Percentiles rank a stretch among this genome's conserved stretches.
phyloP scores from a whole-genome alignment of 2,329 filamentous ascomycete species.

The Hypocrella siamensis region DNA sequence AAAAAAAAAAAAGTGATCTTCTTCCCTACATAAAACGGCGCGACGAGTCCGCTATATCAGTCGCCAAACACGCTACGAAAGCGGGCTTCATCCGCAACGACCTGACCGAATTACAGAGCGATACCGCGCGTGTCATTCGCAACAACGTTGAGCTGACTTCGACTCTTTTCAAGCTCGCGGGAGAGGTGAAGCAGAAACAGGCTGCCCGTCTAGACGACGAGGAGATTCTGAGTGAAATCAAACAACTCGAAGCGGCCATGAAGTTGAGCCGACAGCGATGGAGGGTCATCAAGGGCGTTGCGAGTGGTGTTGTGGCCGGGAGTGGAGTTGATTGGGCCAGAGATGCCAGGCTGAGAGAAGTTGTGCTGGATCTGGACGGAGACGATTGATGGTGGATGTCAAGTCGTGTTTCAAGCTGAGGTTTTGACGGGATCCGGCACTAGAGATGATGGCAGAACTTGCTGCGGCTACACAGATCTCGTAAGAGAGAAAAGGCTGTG shows the following conservation, averaged over 20 bases:
- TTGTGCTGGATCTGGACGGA: slow-evolving; percentile 53
- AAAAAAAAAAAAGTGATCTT: slow-evolving; percentile 52
- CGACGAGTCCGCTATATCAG: slow-evolving; percentile 47
- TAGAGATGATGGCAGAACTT: too few species aligned
- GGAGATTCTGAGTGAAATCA: slow-evolving; percentile 37
- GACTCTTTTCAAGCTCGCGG: slow-evolving; percentile 46
- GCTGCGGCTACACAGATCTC: too few species aligned
- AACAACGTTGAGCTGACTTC: slow-evolving; percentile 48
- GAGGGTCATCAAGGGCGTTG: slow-evolving; percentile 61
- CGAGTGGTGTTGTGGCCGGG: slow-evolving; percentile 64
- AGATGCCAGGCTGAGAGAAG: slow-evolving; percentile 48
- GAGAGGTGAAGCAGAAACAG: slow-evolving; percentile 35
- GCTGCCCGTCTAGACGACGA: slow-evolving; percentile 37
- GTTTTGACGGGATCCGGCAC: too few species aligned
- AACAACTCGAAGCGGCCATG: slow-evolving; percentile 40
- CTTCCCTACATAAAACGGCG: slow-evolving; percentile 50
- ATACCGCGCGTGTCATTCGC: slow-evolving; percentile 37
- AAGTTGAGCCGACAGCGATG: slow-evolving; percentile 49
- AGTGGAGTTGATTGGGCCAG: slow-evolving; percentile 72
- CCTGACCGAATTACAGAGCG: slow-evolving; percentile 40
- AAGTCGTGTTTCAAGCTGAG: too few species aligned
- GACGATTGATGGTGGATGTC: slow-evolving; percentile 4
- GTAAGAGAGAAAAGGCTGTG: too few species aligned
- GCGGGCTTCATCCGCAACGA: slow-evolving; percentile 34
- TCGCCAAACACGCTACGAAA: slow-evolving; percentile 42